A percentile compares a stretch with the other conserved stretches of the same genome.
Evolutionary conservation across 176 grass and related monocot genomes (phyloP).

Genomic region (Oryza nivara): DNA sequence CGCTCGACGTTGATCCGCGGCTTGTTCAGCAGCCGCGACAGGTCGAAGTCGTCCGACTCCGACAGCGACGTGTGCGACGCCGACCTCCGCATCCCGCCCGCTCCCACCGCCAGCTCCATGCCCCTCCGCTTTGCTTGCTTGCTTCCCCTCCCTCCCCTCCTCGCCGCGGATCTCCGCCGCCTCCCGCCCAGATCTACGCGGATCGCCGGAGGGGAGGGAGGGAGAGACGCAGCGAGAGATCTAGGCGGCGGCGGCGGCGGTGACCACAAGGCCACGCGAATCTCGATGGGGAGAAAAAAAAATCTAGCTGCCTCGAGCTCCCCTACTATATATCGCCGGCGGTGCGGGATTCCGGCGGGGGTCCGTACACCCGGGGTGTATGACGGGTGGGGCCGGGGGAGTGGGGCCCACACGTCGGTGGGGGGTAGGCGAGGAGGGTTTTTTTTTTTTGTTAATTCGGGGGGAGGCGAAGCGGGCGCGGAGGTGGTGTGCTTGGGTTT

Average conservation of each 20-base stretch:
- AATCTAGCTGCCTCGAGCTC: accelerated
- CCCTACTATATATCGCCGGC: slow-evolving; percentile 35
- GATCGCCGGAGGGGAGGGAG: slow-evolving; percentile 40
- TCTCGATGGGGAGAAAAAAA: slow-evolving; percentile 42
- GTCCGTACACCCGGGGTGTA: neutral
- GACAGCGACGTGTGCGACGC: slow-evolving; percentile 61
- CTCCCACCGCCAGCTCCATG: slow-evolving; percentile 43
- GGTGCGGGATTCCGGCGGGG: slow-evolving; percentile 1
- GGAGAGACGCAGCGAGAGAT: slow-evolving; percentile 33
- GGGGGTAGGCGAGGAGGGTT: neutral
- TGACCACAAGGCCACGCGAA: slow-evolving; percentile 12
- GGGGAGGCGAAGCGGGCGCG: neutral
- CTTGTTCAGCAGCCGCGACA: slow-evolving; percentile 64
- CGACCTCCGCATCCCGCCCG: slow-evolving; percentile 54
- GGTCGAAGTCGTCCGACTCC: slow-evolving; percentile 70
- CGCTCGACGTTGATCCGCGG: slow-evolving; percentile 72
- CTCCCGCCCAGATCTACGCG: slow-evolving; percentile 44
- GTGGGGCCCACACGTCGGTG: neutral
- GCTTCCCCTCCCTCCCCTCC: neutral
- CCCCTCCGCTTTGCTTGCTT: too few relatives aligned
- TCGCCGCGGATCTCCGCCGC: neutral
- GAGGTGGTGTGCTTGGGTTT: neutral
- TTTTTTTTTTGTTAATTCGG: neutral
- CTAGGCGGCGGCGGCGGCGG: slow-evolving; percentile 9
- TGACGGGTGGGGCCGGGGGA: neutral